A percentile compares a stretch with the other conserved stretches of the same genome.
Evolutionary conservation across 2,329 filamentous ascomycete species (phyloP).

Genomic region (Fusarium nanum): DNA sequence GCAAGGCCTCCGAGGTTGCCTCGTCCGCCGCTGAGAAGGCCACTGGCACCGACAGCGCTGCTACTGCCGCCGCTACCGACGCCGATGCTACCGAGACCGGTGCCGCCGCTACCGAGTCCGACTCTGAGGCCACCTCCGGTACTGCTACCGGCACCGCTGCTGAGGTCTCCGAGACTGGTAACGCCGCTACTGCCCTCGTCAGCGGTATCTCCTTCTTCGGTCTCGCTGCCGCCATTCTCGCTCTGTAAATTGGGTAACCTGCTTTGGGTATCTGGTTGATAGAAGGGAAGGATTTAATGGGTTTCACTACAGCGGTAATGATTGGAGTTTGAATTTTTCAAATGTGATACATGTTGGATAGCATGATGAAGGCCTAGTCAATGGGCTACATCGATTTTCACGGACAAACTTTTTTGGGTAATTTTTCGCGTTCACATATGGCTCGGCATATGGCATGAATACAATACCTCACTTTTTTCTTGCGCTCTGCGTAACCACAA

Average conservation of each 20-base stretch:
- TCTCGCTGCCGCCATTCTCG: slow-evolving; percentile 62
- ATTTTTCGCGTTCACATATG: slow-evolving; percentile 44
- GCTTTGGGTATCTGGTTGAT: slow-evolving; percentile 11
- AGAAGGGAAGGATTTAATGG: slow-evolving; percentile 39
- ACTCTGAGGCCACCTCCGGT: slow-evolving; percentile 33
- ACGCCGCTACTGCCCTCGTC: slow-evolving; percentile 53
- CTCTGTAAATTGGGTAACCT: slow-evolving; percentile 56
- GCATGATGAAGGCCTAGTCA: slow-evolving; percentile 34
- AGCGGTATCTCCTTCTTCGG: slow-evolving; percentile 60
- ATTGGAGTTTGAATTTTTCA: slow-evolving; percentile 40
- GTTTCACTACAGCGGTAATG: slow-evolving; percentile 41
- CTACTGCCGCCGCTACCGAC: slow-evolving; percentile 36
- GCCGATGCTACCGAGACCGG: slow-evolving; percentile 27
- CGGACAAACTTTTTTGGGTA: slow-evolving; percentile 45
- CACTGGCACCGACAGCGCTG: slow-evolving; percentile 43
- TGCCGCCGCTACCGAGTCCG: slow-evolving; percentile 33
- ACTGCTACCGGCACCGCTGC: slow-evolving; percentile 44
- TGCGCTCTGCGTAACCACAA: slow-evolving; percentile 28
- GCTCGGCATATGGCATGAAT: slow-evolving; percentile 43
- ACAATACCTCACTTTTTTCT: slow-evolving; percentile 43
- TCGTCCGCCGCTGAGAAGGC: slow-evolving; percentile 44
- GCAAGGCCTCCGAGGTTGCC: slow-evolving; percentile 38
- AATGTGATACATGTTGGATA: slow-evolving; percentile 34
- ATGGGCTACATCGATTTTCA: slow-evolving; percentile 36
- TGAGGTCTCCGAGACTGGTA: slow-evolving; percentile 46